phyloP scores from a whole-genome alignment of 228 moss, liverwort and hornwort species.

The Sphagnum magellanicum region DNA sequence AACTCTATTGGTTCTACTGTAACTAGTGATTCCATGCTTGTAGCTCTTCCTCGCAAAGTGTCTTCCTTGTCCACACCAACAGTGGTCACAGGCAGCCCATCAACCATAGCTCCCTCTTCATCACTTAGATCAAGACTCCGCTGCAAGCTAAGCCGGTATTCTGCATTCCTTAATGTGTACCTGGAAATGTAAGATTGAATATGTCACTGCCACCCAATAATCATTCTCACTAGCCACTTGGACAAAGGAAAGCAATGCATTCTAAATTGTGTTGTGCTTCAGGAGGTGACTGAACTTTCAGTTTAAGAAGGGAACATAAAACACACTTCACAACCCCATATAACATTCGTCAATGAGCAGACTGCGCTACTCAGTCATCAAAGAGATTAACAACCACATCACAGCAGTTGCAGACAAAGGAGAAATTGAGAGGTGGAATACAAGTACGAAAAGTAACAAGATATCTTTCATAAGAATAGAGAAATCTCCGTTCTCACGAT shows the following conservation, averaged over 20 bases:
- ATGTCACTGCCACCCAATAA: background rate
- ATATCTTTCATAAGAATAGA: too few species aligned
- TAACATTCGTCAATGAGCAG: background rate
- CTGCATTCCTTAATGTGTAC: slow-evolving; percentile 50
- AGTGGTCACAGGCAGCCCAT: background rate
- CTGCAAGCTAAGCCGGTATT: slow-evolving; percentile 46
- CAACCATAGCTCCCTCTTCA: slow-evolving; percentile 10
- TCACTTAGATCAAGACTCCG: slow-evolving; percentile 31
- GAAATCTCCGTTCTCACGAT: too few species aligned
- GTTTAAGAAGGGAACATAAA: too few species aligned
- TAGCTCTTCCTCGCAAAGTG: background rate
- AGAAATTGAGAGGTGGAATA: too few species aligned
- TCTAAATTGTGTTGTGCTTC: background rate
- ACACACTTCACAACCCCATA: too few species aligned
- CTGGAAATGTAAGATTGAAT: slow-evolving; percentile 9
- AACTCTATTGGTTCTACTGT: background rate
- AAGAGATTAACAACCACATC: too few species aligned
- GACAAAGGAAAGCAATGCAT: background rate
- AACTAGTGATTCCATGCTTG: background rate
- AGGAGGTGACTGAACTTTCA: background rate
- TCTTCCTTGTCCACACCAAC: background rate
- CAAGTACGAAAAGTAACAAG: too few species aligned
- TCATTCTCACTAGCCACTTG: background rate
- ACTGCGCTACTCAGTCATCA: background rate
- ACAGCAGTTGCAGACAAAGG: too few species aligned